Evolutionary conservation across 257 asterid genomes (phyloP).

Genomic region (Catharanthus roseus): DNA sequence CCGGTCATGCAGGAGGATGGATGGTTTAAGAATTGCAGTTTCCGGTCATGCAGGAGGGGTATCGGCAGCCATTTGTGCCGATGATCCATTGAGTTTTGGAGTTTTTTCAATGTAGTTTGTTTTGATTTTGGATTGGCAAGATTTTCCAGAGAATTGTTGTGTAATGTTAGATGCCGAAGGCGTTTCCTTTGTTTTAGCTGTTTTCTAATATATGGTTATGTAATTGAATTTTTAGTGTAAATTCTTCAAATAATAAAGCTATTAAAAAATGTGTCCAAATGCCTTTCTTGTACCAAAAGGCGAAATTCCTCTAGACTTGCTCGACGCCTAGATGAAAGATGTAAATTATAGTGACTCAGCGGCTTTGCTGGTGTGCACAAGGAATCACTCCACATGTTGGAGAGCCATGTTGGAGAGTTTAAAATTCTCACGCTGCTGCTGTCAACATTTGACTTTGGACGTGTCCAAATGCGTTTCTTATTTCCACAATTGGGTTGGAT

Average conservation of each 20-base stretch:
- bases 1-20: neutral
- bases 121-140: neutral
- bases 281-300: too few species aligned
- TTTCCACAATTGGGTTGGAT: too few species aligned
- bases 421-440: too few species aligned
- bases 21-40: neutral
- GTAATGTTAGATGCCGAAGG: slow-evolving; percentile 5
- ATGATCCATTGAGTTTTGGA: neutral
- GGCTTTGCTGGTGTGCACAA: too few species aligned
- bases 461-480: too few species aligned
- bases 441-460: too few species aligned
- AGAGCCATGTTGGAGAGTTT: too few species aligned
- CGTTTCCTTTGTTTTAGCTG: neutral
- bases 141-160: neutral
- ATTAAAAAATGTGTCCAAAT: too few species aligned
- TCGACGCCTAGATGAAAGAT: too few species aligned
- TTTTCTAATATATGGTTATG: neutral
- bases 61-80: neutral
- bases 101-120: neutral
- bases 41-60: neutral
- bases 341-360: too few species aligned
- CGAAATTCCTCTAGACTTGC: too few species aligned
- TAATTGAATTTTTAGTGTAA: slow-evolving; percentile 11
- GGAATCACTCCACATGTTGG: too few species aligned
- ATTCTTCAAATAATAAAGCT: neutral